Evolutionary conservation across 2,329 filamentous ascomycete species (phyloP), one percentile per base, ranked within the genome.

Genomic region (Biscogniauxia mediterranea): DNA sequence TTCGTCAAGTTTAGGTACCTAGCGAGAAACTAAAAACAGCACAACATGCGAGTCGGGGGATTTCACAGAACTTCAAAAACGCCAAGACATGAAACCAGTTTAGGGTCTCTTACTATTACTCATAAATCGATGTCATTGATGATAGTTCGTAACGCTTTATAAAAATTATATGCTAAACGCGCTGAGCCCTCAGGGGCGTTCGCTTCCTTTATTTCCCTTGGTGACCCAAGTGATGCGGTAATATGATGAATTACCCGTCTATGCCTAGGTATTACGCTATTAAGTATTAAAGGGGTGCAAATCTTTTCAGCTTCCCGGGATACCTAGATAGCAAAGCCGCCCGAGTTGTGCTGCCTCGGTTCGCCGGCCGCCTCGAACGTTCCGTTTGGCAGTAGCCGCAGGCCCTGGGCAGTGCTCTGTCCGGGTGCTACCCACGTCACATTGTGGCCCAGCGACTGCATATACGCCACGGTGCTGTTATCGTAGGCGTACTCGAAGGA

Each of bases 281-380:
- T 63, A 61, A 58, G 6, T 61, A 54, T 52, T 46, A 46, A 46
- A 11, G 38, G 38, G 38, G 38, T 1, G 7, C 2, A n/a, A 46
- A n/a, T 15, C 51, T 25, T n/a, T n/a, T 26, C 17, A 21, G 11
- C 38, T 13, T 32, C 28, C 11, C 28, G 7, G 26, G 7, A 8
- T 49, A 2, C 17, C 75, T 66, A 84, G 5, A 83, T 75, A 0
- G 79, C 78, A 59, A 85, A 86, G 0, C 91, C 92, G 1, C 86
- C 92, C 17, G 89, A 92, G 69, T 89, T 88, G 28, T 76, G 70
- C 79, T 95, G 91, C 65, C 93, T 85, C n/a, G 92, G 90, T 76
- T 96, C 93, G 0, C 90, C 87, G 0, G 88, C 91, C 0, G 92
- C 92, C 74, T 94, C 91, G 74, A 96, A 96, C 0, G 78, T 78